phyloP scores from a whole-genome alignment of 169 alveolate genomes.

The Amoebophrya sp. region DNA sequence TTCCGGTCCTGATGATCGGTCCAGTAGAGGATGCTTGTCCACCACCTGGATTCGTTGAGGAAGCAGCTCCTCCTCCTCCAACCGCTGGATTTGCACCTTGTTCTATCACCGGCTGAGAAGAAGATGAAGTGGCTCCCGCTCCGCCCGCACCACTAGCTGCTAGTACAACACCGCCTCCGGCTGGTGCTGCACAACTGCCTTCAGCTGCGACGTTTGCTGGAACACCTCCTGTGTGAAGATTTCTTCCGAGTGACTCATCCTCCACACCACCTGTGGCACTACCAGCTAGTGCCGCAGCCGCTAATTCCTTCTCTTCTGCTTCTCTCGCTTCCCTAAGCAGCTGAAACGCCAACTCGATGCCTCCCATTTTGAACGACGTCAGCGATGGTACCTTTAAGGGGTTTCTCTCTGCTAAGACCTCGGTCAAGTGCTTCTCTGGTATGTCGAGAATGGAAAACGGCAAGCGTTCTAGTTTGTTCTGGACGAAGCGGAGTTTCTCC shows the following conservation, averaged over 20 bases:
- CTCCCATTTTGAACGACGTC: constrained; percentile 8
- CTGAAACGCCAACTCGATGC: neutral
- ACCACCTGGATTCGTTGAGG: neutral
- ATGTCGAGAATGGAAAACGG: neutral
- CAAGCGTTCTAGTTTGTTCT: neutral
- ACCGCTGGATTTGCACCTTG: neutral
- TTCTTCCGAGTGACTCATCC: too few species aligned
- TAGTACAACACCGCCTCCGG: neutral
- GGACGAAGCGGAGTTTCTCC: neutral
- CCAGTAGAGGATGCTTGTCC: neutral
- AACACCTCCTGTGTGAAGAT: neutral
- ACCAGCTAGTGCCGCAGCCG: neutral
- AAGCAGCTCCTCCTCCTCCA: neutral
- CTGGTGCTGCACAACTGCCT: neutral
- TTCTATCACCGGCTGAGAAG: neutral
- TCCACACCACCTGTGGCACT: neutral
- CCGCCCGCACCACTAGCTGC: neutral
- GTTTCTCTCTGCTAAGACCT: neutral
- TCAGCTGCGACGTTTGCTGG: neutral
- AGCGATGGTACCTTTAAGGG: neutral
- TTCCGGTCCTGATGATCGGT: too few species aligned
- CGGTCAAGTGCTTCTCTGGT: neutral
- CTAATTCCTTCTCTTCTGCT: neutral
- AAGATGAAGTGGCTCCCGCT: neutral
- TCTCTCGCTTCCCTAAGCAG: neutral